A percentile compares a stretch with the other conserved stretches of the same genome.
Evolutionary conservation across 2,329 filamentous ascomycete species (phyloP).

Genomic region (Sporothrix brasiliensis): DNA sequence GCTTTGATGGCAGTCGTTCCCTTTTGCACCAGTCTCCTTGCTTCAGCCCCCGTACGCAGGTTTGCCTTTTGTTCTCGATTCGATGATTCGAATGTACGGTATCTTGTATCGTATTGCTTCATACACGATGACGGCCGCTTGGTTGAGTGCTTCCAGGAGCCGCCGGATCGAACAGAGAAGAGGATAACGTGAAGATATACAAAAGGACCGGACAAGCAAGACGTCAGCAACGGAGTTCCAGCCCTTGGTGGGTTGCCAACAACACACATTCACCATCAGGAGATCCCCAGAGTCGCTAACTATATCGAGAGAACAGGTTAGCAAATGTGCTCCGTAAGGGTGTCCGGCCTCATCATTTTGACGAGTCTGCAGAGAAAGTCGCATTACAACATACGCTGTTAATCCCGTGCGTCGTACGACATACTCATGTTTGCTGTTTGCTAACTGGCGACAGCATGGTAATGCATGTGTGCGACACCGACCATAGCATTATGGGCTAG

Average conservation of each 20-base stretch:
- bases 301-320: neutral
- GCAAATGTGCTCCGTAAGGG: neutral
- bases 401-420: too few species aligned
- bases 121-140: neutral
- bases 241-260: neutral
- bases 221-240: neutral
- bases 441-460: too few species aligned
- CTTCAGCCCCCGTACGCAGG: neutral
- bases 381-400: too few species aligned
- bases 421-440: too few species aligned
- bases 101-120: neutral
- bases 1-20: neutral
- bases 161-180: neutral
- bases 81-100: neutral
- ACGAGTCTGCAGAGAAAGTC: too few species aligned
- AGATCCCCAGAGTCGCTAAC: neutral
- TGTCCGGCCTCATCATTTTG: neutral
- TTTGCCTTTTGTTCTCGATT: neutral
- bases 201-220: neutral
- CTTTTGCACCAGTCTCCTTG: slow-evolving; percentile 2
- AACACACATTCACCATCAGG: slow-evolving; percentile 8
- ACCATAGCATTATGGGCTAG: too few species aligned
- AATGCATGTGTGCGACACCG: too few species aligned
- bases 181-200: neutral
- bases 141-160: neutral